Evolutionary conservation across 352 stramenopile species (phyloP).

Genomic region (Phytophthora hibernalis): DNA sequence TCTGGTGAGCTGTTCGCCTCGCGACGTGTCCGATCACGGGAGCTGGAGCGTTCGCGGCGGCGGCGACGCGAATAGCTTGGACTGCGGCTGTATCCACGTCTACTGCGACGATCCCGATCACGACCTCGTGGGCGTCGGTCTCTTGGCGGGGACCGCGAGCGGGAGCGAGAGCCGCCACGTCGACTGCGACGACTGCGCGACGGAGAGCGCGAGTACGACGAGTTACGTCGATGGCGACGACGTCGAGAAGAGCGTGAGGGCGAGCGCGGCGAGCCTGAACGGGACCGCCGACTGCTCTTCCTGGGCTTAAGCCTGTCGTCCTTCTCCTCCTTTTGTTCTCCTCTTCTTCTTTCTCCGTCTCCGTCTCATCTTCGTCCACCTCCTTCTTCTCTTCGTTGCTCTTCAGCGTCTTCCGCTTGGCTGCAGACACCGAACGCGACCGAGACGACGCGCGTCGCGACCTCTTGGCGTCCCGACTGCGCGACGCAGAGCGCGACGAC

Average conservation of each 20-base stretch:
- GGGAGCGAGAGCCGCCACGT: slow-evolving; percentile 55
- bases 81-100: slow-evolving; percentile 48
- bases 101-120: slow-evolving; percentile 40
- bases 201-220: slow-evolving; percentile 57
- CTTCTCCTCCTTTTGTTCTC: slow-evolving; percentile 34
- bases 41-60: slow-evolving; percentile 62
- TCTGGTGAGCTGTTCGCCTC: slow-evolving; percentile 64
- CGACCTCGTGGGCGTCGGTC: slow-evolving; percentile 37
- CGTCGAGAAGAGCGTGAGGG: slow-evolving; percentile 60
- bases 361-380: slow-evolving; percentile 20
- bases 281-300: slow-evolving; percentile 65
- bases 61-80: slow-evolving; percentile 59
- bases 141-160: slow-evolving; percentile 43
- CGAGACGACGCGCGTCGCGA: slow-evolving; percentile 24
- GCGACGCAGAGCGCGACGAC: slow-evolving; percentile 32
- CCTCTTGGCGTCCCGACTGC: slow-evolving; percentile 28
- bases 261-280: slow-evolving; percentile 59
- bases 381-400: slow-evolving; percentile 26
- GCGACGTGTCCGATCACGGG: slow-evolving; percentile 51
- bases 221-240: slow-evolving; percentile 48
- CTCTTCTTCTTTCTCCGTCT: slow-evolving; percentile 8
- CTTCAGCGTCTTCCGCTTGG: slow-evolving; percentile 19
- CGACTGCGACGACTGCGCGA: slow-evolving; percentile 49
- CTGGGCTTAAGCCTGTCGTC: slow-evolving; percentile 27
- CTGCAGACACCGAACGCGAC: slow-evolving; percentile 16